Conservation (phyloP, 2,329 filamentous ascomycete genomes). For the Apiospora malaysiana region DNA sequence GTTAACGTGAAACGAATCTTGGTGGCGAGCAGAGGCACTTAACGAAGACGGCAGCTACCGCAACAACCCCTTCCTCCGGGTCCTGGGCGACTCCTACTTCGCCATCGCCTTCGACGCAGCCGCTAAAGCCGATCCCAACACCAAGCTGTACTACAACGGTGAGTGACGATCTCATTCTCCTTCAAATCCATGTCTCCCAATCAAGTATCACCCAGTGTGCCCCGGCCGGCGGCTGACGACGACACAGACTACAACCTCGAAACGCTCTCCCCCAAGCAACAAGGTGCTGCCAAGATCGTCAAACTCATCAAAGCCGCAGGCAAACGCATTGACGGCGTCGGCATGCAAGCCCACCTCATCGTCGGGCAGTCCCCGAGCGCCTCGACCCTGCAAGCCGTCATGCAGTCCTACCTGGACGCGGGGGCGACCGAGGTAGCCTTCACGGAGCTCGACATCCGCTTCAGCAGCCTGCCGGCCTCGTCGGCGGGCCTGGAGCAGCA, state of each 20-base stretch:
- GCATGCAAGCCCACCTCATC: conserved; percentile 57
- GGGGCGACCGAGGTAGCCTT: conserved; percentile 57
- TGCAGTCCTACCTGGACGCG: conserved; percentile 48
- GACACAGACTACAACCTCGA: conserved; percentile 58
- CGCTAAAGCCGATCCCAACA: conserved; percentile 51
- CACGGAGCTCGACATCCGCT: conserved; percentile 61
- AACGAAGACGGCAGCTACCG: conserved; percentile 60
- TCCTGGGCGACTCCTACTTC: conserved; percentile 59
- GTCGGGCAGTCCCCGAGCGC: conserved; percentile 47
- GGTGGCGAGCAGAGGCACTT: conserved; percentile 49
- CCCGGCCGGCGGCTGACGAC: too few relatives aligned
- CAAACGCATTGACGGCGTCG: conserved; percentile 58
- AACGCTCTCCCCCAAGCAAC: conserved; percentile 42
- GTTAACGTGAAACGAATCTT: too few relatives aligned
- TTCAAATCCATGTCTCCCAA: too few relatives aligned
- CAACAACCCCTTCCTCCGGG: conserved; percentile 51
- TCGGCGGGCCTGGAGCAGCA: conserved; percentile 38
- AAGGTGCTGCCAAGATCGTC: conserved; percentile 43
- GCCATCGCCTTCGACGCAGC: conserved; percentile 57
- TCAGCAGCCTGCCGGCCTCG: conserved; percentile 41
- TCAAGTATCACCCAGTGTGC: too few relatives aligned
- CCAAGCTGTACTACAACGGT: conserved; percentile 64
- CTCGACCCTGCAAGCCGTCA: conserved; percentile 46
- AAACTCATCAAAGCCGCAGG: conserved; percentile 43
- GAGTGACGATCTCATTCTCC: too few relatives aligned